A percentile compares a stretch with the other conserved stretches of the same genome.
Evolutionary conservation across 768 basidiomycete species (phyloP).

Genomic region (Lactifluus echinatus): DNA sequence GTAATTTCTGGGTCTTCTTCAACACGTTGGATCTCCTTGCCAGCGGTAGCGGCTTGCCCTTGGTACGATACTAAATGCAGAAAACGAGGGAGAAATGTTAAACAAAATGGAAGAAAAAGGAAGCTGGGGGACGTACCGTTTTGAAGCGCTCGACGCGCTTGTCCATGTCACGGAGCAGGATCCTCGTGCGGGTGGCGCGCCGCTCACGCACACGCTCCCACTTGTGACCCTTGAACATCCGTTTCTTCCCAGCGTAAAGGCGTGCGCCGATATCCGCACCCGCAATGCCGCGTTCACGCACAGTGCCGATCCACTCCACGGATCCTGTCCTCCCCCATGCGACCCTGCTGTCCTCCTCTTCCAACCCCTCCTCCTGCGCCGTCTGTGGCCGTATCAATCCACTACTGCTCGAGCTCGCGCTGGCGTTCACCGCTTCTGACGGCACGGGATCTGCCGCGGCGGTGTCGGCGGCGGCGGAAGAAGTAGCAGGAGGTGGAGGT

Average conservation of each 20-base stretch:
- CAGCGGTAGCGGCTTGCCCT: conserved; percentile 18
- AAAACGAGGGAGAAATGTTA: background rate
- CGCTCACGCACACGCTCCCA: conserved; percentile 59
- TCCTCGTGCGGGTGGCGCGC: conserved; percentile 38
- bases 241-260: conserved; percentile 67
- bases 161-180: conserved; percentile 62
- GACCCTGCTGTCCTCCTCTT: background rate
- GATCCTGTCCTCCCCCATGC: conserved; percentile 21
- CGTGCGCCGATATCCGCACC: conserved; percentile 49
- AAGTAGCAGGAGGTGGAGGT: conserved; percentile 15
- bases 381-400: background rate
- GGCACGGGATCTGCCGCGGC: background rate
- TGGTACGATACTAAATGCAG: conserved; percentile 14
- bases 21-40: conserved; percentile 5
- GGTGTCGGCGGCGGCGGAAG: too few species aligned
- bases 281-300: conserved; percentile 29
- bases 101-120: background rate
- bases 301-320: conserved; percentile 26
- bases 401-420: background rate
- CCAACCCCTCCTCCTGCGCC: background rate
- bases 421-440: background rate
- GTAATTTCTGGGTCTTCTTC: conserved; percentile 19
- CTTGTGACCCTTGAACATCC: conserved; percentile 92
- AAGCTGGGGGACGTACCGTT: conserved; percentile 32
- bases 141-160: conserved; percentile 60